These are phyloP conservation scores for Rhizopus arrhizus DNA, from an alignment of 371 early-diverging fungal genomes.

Conservation along the genomic window DNA sequence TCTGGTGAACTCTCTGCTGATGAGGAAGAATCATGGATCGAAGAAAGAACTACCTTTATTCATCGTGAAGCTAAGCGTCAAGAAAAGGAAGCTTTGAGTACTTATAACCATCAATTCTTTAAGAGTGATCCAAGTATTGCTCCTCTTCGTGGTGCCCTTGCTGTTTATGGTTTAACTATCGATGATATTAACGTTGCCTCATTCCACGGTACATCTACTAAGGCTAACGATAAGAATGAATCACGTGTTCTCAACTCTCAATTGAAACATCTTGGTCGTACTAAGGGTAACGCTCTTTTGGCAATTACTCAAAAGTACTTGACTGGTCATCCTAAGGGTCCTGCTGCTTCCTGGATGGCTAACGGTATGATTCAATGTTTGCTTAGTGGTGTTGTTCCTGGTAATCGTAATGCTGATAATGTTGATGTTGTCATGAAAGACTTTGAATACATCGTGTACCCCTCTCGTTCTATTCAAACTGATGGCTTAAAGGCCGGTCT, in stretches of 20 bases:
- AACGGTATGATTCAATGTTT: slow-evolving; percentile 91
- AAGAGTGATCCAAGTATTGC: slow-evolving; percentile 81
- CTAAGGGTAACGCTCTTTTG: slow-evolving; percentile 82
- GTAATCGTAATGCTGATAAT: slow-evolving; percentile 97
- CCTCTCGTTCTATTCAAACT: slow-evolving; percentile 87
- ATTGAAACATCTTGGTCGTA: slow-evolving; percentile 87
- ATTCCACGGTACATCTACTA: slow-evolving; percentile 97
- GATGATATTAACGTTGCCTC: slow-evolving; percentile 96
- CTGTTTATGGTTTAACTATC: slow-evolving; percentile 86
- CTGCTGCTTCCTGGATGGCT: slow-evolving; percentile 97
- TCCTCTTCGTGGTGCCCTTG: slow-evolving; percentile 91
- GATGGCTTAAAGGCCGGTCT: slow-evolving; percentile 93
- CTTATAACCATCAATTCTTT: slow-evolving; percentile 91
- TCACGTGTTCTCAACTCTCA: slow-evolving; percentile 88
- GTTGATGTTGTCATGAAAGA: slow-evolving; percentile 80
- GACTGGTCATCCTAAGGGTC: slow-evolving; percentile 97
- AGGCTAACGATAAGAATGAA: slow-evolving; percentile 97
- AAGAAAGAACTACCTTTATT: slow-evolving; percentile 80
- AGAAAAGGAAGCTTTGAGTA: slow-evolving; percentile 80
- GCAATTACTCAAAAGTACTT: slow-evolving; percentile 93
- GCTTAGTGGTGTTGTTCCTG: slow-evolving; percentile 89
- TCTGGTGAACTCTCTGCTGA: slow-evolving; percentile 63
- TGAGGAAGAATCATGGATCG: slow-evolving; percentile 67
- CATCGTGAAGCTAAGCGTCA: slow-evolving; percentile 84
- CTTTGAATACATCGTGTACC: slow-evolving; percentile 85